phyloP scores from a whole-genome alignment of 2,329 filamentous ascomycete species.

The Exophiala sp. region DNA sequence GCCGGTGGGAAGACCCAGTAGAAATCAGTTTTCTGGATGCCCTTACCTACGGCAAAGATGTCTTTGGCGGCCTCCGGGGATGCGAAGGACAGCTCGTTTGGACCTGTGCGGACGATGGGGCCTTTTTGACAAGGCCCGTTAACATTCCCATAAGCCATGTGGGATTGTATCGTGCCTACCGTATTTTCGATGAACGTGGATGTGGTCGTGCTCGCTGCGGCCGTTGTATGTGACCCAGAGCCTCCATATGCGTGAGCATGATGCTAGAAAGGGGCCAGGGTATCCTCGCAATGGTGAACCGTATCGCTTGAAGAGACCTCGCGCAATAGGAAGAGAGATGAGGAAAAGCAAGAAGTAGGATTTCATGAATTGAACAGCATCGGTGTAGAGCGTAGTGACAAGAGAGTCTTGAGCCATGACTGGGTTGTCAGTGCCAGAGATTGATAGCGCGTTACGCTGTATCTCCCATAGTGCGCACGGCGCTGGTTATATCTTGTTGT shows the following conservation, averaged over 20 bases:
- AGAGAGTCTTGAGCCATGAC: too few species aligned
- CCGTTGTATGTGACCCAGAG: neutral
- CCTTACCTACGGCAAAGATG: constrained; percentile 46
- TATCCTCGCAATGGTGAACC: neutral
- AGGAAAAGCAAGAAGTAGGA: too few species aligned
- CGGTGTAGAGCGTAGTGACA: too few species aligned
- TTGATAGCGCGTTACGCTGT: too few species aligned
- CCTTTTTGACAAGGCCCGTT: constrained; percentile 28
- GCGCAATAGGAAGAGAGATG: constrained; percentile 29
- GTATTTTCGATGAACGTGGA: neutral
- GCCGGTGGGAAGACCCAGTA: constrained; percentile 54
- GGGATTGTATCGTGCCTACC: neutral
- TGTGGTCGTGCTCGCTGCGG: neutral
- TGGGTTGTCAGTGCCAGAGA: too few species aligned
- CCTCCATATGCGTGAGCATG: neutral
- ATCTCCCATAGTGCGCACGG: too few species aligned
- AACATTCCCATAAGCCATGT: neutral
- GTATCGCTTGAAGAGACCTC: neutral
- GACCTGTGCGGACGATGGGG: constrained; percentile 32
- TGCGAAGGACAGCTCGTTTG: constrained; percentile 34
- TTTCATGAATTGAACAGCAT: too few species aligned
- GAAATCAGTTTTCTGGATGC: constrained; percentile 51
- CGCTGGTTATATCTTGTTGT: too few species aligned
- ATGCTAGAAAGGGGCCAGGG: neutral
- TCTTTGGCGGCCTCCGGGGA: constrained; percentile 27